Percentiles rank a stretch among this genome's conserved stretches.
These are phyloP conservation scores for Aurinia saxatilis DNA, from an alignment of 345 rosid genomes.

Conservation along the genomic window DNA sequence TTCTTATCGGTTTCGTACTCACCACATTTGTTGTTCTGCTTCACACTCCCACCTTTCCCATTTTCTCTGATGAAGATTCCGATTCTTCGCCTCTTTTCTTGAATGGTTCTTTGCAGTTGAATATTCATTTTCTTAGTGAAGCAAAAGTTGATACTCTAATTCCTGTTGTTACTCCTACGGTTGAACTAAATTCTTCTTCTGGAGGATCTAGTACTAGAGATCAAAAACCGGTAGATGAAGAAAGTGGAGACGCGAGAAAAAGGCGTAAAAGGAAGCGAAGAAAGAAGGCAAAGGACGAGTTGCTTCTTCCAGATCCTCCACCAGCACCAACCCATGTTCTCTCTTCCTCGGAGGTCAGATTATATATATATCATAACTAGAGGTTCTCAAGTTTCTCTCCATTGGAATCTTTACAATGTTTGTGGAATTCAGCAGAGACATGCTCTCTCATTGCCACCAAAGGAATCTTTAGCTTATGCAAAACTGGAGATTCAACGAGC, in stretches of 20 bases:
- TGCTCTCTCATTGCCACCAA: conserved; percentile 50
- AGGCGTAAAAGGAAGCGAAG: conserved; percentile 27
- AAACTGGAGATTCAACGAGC: conserved; percentile 54
- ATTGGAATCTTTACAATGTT: not conserved
- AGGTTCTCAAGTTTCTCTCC: not conserved
- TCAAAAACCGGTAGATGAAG: conserved; percentile 14
- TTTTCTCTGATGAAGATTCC: conserved; percentile 21
- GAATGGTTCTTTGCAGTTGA: conserved; percentile 40
- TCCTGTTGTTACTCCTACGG: conserved; percentile 19
- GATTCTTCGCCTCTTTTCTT: conserved; percentile 16
- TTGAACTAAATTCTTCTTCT: conserved; percentile 34
- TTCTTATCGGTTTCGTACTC: conserved; percentile 40
- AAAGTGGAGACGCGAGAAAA: not conserved
- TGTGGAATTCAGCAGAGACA: conserved; percentile 33
- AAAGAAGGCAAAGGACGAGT: conserved; percentile 23
- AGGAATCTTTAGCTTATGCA: conserved; percentile 61
- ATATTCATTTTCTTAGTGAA: conserved; percentile 27
- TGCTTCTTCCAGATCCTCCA: conserved; percentile 17
- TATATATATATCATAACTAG: not conserved
- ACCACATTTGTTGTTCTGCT: conserved; percentile 45
- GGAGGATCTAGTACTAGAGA: not conserved
- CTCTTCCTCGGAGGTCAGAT: conserved; percentile 44
- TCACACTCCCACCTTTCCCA: conserved; percentile 35
- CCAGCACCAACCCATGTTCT: conserved; percentile 37
- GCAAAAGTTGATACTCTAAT: conserved; percentile 33